Evolutionary conservation across 2,329 filamentous ascomycete species (phyloP), one percentile per base, ranked within the genome.

Genomic region (Sporothrix phasma): DNA sequence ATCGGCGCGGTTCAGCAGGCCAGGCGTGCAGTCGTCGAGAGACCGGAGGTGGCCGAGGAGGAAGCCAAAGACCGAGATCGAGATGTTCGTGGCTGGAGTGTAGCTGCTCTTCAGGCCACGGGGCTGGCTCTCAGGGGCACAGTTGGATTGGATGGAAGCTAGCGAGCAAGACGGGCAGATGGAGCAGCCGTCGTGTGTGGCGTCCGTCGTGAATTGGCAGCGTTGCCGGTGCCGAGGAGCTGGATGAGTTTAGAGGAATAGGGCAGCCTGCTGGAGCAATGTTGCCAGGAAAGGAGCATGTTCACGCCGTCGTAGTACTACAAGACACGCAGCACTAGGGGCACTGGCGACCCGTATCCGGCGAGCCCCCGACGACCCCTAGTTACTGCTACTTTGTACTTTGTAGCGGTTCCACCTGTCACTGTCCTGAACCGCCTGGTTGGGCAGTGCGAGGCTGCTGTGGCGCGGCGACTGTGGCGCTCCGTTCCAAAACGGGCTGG

Each of bases 171-270:
- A 41, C 39, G 5, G 34, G 8, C 31, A 62, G n/a, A 62, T 31
- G 60, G 45, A 43, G 19, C 60, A 53, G 39, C 46, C 26, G 60
- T 54, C 37, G 47, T 34, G 45, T 53, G 60, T 53, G 60, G 24
- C 47, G 47, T 19, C n/a, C 31, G 31, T 54, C 47, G 60, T 43
- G 47, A 37, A 45, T 19, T 61, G 43, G 49, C 58, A 31, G 37
- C 5, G 26, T 26, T 24, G 29, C 43, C 17, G 59, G 45, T 24
- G 45, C 31, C 22, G 46, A 51, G 26, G 34, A 62, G 47, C 47
- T 62, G 46, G 60, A n/a, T 45, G 53, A 46, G 17, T 45, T 22
- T 45, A 56, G 24, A 69, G 69, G 53, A 66, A 65, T 65, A 49
- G 56, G 46, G 61, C 64, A 26, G 56, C 62, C 43, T 46, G 29